Conservation (phyloP, 1,284 basidiomycete species). For the Apiotrichum siamense region DNA sequence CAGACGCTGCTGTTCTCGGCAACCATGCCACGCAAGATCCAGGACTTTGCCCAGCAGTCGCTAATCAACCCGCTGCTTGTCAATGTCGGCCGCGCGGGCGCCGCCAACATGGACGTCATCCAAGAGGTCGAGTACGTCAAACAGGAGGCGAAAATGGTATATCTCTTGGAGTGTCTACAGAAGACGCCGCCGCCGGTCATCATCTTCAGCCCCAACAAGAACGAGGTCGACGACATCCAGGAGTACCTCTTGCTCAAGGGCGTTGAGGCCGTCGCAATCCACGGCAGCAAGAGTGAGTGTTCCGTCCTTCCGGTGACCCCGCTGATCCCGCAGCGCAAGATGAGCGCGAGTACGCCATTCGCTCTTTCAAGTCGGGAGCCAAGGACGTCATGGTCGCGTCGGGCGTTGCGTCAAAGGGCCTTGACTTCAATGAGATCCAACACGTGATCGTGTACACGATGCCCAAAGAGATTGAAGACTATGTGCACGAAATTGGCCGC, state of each 20-base stretch:
- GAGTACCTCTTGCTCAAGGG: slow-evolving; percentile 95
- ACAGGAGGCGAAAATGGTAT: slow-evolving; percentile 99
- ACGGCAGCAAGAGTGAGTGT: slow-evolving; percentile 84
- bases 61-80: slow-evolving; percentile 88
- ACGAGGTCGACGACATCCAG: slow-evolving; percentile 98
- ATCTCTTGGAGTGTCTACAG: slow-evolving; percentile 92
- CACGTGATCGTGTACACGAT: slow-evolving; percentile 66
- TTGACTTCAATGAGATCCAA: slow-evolving; percentile 95
- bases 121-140: slow-evolving; percentile 99
- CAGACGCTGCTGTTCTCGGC: slow-evolving; percentile 97
- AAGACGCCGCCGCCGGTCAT: slow-evolving; percentile 98
- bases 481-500: slow-evolving; percentile 94
- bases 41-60: slow-evolving; percentile 95
- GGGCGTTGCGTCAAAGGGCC: slow-evolving; percentile 92
- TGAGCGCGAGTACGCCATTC: slow-evolving; percentile 97
- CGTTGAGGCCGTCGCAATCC: slow-evolving; percentile 96
- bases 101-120: slow-evolving; percentile 92
- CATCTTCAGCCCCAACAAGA: slow-evolving; percentile 98
- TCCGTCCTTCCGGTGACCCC: neutral
- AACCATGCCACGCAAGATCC: slow-evolving; percentile 98
- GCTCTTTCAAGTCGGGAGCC: slow-evolving; percentile 89
- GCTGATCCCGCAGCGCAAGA: slow-evolving; percentile 81
- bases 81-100: slow-evolving; percentile 96
- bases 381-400: slow-evolving; percentile 99
- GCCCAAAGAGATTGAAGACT: slow-evolving; percentile 98